These are phyloP conservation scores for Termitomyces sp. DNA, from an alignment of 768 basidiomycete genomes.

Conservation along the genomic window DNA sequence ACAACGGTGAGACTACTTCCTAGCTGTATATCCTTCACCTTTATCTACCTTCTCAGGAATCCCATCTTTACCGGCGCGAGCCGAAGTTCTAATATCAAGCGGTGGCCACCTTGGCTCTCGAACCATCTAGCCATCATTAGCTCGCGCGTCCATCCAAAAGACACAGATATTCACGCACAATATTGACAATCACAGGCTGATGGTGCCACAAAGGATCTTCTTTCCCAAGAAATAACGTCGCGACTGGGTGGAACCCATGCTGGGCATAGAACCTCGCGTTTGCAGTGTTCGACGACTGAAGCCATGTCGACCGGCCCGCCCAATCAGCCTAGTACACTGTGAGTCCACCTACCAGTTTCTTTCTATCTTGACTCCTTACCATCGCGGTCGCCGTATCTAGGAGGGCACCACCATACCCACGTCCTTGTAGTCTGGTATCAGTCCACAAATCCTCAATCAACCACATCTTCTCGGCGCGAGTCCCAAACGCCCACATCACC, in stretches of 20 bases:
- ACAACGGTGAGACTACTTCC: not conserved
- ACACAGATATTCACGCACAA: constrained; percentile 19
- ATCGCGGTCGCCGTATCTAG: constrained; percentile 20
- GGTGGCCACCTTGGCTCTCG: constrained; percentile 13
- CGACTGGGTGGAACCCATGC: constrained; percentile 22
- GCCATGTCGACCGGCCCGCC: constrained; percentile 21
- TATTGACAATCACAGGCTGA: constrained; percentile 22
- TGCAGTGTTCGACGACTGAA: constrained; percentile 22
- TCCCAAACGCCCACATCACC: constrained; percentile 18
- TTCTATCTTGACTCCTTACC: constrained; percentile 12
- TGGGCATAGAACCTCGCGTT: constrained; percentile 21
- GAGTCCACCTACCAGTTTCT: not conserved
- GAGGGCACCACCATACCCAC: constrained; percentile 28
- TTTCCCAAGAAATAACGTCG: constrained; percentile 22
- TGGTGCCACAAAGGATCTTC: constrained; percentile 27
- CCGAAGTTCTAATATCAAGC: not conserved
- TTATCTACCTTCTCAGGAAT: not conserved
- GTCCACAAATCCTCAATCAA: constrained; percentile 26
- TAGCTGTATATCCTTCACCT: not conserved
- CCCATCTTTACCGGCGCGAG: not conserved
- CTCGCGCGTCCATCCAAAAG: not conserved
- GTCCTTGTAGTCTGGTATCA: constrained; percentile 22
- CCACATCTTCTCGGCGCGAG: constrained; percentile 25
- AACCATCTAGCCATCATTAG: constrained; percentile 10
- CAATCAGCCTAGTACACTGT: constrained; percentile 23